Base-by-base conservation (phyloP, 257 asterid species). In the Gardenia jasminoides region DNA sequence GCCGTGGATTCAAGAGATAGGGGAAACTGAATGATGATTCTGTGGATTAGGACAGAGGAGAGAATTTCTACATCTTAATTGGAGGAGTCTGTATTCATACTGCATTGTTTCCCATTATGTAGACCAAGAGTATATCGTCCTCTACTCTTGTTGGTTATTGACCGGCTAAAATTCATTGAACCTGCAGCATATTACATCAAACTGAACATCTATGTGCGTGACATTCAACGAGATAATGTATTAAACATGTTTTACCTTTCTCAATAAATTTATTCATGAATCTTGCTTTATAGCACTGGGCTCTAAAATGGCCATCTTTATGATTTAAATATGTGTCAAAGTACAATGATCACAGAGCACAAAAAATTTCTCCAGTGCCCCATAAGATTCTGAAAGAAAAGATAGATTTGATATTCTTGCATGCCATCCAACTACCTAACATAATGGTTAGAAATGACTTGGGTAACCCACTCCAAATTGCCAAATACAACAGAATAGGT, bases 291-390 rank as follows among this genome's bases (percentile, higher is more conserved):
- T 61, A 71, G 83, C 91, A 85, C 92, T 82, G 81, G 89, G 85
- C 91, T 86, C 89, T 86, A 86, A 83, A 84, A 77, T 83, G 66
- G 82, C 83, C 74, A 76, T 84, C 82, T 82, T 77, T 67, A 71
- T n/a, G 62, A 82, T 80, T 80, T 77, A 79, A 83, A 78, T n/a
- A 72, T 66, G 30, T 72, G 31, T 19, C 61, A 75, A 83, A 72
- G 77, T 78, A 69, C 43, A 72, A 47, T 56, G 69, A 50, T 84
- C 85, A 76, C 90, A 87, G 86, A 87, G 92, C 91, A 89, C 94
- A 80, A 89, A 84, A 88, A 77, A 85, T 84, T 54, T 79, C 74
- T 79, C 46, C 84, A 80, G 82, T 52, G 80, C 85, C 84, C 87
- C 44, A 85, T 78, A 86, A 84, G 92, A 88, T 91, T 88, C 83